phyloP scores from a whole-genome alignment of 1,139 yeast species.

The Nakaseomyces bracarensis region DNA sequence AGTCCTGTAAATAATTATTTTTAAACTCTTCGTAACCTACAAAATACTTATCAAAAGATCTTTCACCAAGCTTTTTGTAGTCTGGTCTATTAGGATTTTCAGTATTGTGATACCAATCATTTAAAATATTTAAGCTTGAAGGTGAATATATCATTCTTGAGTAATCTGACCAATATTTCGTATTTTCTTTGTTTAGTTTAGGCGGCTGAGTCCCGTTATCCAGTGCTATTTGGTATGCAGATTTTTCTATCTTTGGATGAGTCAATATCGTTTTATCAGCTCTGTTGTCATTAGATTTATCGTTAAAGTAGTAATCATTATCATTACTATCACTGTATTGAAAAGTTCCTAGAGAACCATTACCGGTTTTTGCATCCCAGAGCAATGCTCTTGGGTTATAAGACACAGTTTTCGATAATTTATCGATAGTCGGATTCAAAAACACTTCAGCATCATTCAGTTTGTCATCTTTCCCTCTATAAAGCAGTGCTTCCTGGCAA shows the following conservation, averaged over 20 bases:
- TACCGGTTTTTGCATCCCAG: constrained; percentile 67
- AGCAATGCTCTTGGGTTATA: constrained; percentile 71
- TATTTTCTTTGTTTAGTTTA: constrained; percentile 36
- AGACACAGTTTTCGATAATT: constrained; percentile 41
- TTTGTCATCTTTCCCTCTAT: constrained; percentile 37
- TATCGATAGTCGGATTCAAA: constrained; percentile 37
- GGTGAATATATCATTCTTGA: constrained; percentile 63
- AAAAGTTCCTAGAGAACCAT: constrained; percentile 49
- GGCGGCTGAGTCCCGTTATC: constrained; percentile 42
- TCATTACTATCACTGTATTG: constrained; percentile 37
- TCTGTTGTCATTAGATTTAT: constrained; percentile 13
- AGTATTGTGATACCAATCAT: constrained; percentile 42
- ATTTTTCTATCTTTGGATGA: constrained; percentile 35
- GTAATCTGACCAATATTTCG: constrained; percentile 78
- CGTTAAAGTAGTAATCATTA: constrained; percentile 23
- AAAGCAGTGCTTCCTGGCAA: constrained; percentile 51
- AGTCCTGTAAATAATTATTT: constrained; percentile 36
- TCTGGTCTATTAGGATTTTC: constrained; percentile 31
- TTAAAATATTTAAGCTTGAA: constrained; percentile 43
- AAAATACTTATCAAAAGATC: constrained; percentile 35
- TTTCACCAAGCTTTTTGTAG: constrained; percentile 22
- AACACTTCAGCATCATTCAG: constrained; percentile 41
- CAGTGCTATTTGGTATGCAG: constrained; percentile 53
- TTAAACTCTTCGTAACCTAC: constrained; percentile 46
- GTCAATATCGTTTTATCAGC: constrained; percentile 21